Evolutionary conservation across 306 rosid genomes (phyloP), one percentile per base, ranked within the genome.

Genomic region (Luffa acutangula): DNA sequence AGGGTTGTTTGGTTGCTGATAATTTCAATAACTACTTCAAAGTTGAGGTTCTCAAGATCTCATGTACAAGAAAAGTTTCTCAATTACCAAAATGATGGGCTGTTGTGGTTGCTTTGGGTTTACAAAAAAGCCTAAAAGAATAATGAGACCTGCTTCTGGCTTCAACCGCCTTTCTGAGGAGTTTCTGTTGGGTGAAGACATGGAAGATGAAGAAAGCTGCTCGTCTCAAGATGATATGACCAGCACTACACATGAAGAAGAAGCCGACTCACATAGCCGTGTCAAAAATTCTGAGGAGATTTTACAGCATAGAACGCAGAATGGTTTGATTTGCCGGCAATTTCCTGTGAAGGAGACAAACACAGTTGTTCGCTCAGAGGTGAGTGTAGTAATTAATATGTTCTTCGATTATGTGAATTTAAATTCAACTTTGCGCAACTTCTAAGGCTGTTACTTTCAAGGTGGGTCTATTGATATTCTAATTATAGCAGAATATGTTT

Each of bases 21-120:
- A 85, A 60, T 75, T 82, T 54, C 49, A 66, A 56, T 82, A 66
- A 85, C 72, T 57, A 81, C 82, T 78, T 71, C 58, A 62, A 74
- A 85, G 58, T 78, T 64, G 79, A 71, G 85, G 88, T 72, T 83
- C 86, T 74, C 42, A 34, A 31, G 39, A 17, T 75, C 63, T 66
- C 69, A 96, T 91, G 98, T 79, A 90, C 77, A 54, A 62, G 12
- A 91, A 88, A 93, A 80, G 86, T 78, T 59, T 62, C 83, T 85
- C 85, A 75, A 37, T 86, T 79, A 83, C 86, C 6, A 84, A 75
- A 80, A 82, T 85, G 64, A 93, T 96, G 92, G 97, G 87, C 56
- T 93, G 96, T 81, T 96, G 96, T 80, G 85, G 86, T 85, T 96
- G 99, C 89, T 96, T 96, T 36, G 97, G 97, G 49, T 93, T 93